These are phyloP conservation scores for Pterulicium gracile DNA, from an alignment of 1,284 basidiomycete species.

Conservation along the genomic window DNA sequence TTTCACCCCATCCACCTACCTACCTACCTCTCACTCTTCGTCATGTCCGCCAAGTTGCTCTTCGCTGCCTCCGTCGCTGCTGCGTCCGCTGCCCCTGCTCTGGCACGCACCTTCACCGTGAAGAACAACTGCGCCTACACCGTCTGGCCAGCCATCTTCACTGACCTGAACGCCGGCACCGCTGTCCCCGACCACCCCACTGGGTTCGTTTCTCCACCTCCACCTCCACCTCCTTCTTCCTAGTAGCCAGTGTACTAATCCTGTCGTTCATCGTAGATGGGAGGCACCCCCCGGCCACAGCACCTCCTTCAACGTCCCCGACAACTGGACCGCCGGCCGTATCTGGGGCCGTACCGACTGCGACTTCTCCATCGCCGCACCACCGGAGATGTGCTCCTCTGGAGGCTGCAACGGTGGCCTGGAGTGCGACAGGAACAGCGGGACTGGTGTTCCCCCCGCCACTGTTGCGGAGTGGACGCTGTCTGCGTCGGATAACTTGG, in stretches of 20 bases:
- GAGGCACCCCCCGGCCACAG: conserved; percentile 15
- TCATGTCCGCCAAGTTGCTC: neutral
- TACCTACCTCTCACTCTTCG: neutral
- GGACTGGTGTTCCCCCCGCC: conserved; percentile 28
- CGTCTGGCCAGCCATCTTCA: conserved; percentile 11
- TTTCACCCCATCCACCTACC: neutral
- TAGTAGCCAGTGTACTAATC: neutral
- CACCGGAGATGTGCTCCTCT: conserved; percentile 29
- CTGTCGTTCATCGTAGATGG: conserved; percentile 14
- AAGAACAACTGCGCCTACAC: conserved; percentile 14
- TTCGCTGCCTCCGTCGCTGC: neutral
- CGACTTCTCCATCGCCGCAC: conserved; percentile 29
- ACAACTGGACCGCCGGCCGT: conserved; percentile 25
- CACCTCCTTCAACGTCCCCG: conserved; percentile 19
- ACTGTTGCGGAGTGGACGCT: conserved; percentile 24
- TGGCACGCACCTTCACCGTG: conserved; percentile 12
- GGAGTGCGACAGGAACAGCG: conserved; percentile 25
- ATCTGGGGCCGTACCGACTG: conserved; percentile 33
- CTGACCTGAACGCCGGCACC: conserved; percentile 23
- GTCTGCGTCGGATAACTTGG: conserved; percentile 2
- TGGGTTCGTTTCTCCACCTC: conserved; percentile 18
- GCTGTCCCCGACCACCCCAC: conserved; percentile 23
- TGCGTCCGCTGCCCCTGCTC: neutral
- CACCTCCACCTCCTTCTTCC: neutral
- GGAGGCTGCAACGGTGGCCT: conserved; percentile 40